Evolutionary conservation across 495 filamentous ascomycete genomes (phyloP).

Genomic region (Xylaria intraflava): DNA sequence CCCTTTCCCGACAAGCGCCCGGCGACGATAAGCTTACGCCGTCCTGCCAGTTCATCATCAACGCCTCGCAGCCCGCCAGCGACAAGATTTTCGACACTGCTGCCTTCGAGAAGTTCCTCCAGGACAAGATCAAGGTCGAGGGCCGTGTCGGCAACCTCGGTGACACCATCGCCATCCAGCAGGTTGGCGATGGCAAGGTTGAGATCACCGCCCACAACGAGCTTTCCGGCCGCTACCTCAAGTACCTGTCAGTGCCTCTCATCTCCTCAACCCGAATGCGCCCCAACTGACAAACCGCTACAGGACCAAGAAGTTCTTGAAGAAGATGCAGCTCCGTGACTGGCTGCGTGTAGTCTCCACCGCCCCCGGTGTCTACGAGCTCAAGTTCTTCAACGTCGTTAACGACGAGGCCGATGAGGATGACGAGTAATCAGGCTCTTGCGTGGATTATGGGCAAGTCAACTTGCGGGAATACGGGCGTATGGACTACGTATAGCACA

Average conservation of each 20-base stretch:
- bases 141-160: conserved; percentile 97
- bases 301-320: conserved; percentile 99
- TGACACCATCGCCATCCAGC: conserved; percentile 82
- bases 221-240: conserved; percentile 97
- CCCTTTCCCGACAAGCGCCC: neutral
- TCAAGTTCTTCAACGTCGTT: conserved; percentile 99
- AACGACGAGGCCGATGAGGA: conserved; percentile 95
- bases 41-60: conserved; percentile 80
- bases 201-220: conserved; percentile 95
- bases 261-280: neutral
- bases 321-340: conserved; percentile 99
- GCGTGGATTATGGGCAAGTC: neutral
- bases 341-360: conserved; percentile 98
- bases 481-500: conserved; percentile 15
- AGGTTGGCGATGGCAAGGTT: conserved; percentile 90
- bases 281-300: neutral
- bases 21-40: conserved; percentile 12
- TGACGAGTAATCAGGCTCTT: conserved; percentile 66
- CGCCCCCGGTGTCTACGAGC: conserved; percentile 94
- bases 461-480: conserved; percentile 1
- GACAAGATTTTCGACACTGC: conserved; percentile 99
- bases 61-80: conserved; percentile 90
- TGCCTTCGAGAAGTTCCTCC: conserved; percentile 99
- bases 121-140: conserved; percentile 99
- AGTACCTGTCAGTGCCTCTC: conserved; percentile 78